Base-by-base conservation (phyloP, 768 basidiomycete species). In the Megacollybia marginata region DNA sequence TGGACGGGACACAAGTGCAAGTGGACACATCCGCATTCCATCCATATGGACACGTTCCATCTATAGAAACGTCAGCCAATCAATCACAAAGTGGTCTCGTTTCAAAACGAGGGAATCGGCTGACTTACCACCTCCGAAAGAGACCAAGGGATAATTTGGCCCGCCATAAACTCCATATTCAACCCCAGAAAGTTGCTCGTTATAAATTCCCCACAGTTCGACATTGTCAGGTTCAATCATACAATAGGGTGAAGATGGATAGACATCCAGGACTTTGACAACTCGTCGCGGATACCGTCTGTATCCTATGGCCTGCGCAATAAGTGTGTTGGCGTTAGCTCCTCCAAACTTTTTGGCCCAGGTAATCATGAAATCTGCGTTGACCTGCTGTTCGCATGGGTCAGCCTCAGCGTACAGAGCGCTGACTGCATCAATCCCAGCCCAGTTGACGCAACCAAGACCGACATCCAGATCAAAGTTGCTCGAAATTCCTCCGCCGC, bases 221-320 rank as follows among this genome's bases (percentile, higher is more conserved):
- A 60, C 35, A 56, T 76, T 75, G 53, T 60, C 57, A 9, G 75
- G 71, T 6, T 65, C 57, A 34, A 52, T 57, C 48, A 63, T 59
- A 60, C 76, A 79, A 60, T 69, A 76, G 13, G 72, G 66, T n/a
- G 69, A 73, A 11, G 72, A 72, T 2, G 73, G 75, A 36, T 69
- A 56, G 33, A 73, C 59, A 15, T 72, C 74, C 32, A 66, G 61
- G 38, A 76, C 63, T 43, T 69, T 58, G n/a, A 74, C 61, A 0
- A 72, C 67, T 49, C 73, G 69, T 36, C 75, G 66, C 3, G 74
- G 61, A 52, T 75, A 69, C 45, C 62, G 51, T n/a, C 71, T 64
- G 57, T 73, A 77, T 18, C 60, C 57, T 33, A 75, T 53, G 8
- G 75, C 75, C 34, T 69, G 65, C 18, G 66, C 61, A 51, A 76